phyloP scores from a whole-genome alignment of 345 rosid genomes.

The Orychophragmus violaceus region DNA sequence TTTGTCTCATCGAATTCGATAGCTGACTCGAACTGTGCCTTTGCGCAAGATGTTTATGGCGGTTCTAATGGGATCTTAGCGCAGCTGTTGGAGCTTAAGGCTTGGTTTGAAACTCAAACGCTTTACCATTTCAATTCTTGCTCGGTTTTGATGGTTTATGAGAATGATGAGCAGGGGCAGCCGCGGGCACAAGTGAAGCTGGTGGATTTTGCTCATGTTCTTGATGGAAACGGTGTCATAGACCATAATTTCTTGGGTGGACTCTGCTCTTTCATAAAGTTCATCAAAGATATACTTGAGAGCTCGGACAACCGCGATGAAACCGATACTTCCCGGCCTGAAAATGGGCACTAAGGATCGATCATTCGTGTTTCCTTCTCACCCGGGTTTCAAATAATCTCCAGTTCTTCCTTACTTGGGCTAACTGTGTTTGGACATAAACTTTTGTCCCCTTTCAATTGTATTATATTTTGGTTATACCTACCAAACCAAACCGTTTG shows the following conservation, averaged over 20 bases:
- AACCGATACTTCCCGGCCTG: not conserved
- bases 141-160: slow-evolving; percentile 65
- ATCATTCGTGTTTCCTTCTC: not conserved
- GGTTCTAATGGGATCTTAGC: slow-evolving; percentile 62
- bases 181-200: slow-evolving; percentile 49
- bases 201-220: slow-evolving; percentile 86
- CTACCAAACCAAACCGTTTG: slow-evolving; percentile 1
- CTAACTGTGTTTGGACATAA: not conserved
- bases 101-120: slow-evolving; percentile 90
- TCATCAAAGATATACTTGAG: slow-evolving; percentile 56
- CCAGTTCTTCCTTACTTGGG: not conserved
- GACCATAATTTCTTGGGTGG: slow-evolving; percentile 95
- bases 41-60: slow-evolving; percentile 57
- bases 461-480: not conserved
- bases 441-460: slow-evolving; percentile 3
- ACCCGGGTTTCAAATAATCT: not conserved
- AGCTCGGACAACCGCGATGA: slow-evolving; percentile 32
- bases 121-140: slow-evolving; percentile 67
- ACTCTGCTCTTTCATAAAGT: slow-evolving; percentile 75
- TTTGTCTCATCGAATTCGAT: slow-evolving; percentile 65
- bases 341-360: slow-evolving; percentile 11
- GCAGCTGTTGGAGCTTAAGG: slow-evolving; percentile 69
- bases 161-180: slow-evolving; percentile 39
- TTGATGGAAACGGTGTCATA: slow-evolving; percentile 64
- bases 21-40: slow-evolving; percentile 41